Conservation (phyloP, 768 basidiomycete genomes). For the Rhodotorula diobovata region DNA sequence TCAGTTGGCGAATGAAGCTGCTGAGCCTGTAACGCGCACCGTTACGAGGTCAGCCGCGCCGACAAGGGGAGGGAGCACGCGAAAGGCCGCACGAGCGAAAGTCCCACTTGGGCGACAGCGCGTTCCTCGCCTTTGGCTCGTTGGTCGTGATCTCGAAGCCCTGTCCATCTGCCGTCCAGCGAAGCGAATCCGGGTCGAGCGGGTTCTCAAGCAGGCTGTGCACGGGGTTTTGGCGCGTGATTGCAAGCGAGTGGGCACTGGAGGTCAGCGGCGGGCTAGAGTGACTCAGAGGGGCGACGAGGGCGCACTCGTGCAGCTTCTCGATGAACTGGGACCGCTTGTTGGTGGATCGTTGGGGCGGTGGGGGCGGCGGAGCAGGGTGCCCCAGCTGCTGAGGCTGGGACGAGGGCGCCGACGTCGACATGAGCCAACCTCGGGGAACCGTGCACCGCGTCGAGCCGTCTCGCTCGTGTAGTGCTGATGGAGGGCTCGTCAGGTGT, state of each 20-base stretch:
- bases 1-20: constrained; percentile 33
- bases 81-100: constrained; percentile 23
- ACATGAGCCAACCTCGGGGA: too few species aligned
- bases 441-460: too few species aligned
- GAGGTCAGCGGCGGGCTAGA: not conserved
- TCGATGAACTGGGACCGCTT: constrained; percentile 29
- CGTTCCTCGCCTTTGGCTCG: constrained; percentile 11
- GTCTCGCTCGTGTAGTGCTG: too few species aligned
- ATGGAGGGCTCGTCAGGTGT: too few species aligned
- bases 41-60: too few species aligned
- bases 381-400: too few species aligned
- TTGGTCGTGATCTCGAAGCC: constrained; percentile 28
- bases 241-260: not conserved
- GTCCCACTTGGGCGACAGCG: constrained; percentile 21
- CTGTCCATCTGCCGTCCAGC: constrained; percentile 8
- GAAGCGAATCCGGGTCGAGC: constrained; percentile 8
- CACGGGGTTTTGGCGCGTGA: not conserved
- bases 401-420: too few species aligned
- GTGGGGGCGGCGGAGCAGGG: too few species aligned
- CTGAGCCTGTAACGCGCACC: constrained; percentile 8
- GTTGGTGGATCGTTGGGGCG: too few species aligned
- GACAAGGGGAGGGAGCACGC: too few species aligned
- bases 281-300: not conserved
- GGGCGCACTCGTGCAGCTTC: constrained; percentile 21
- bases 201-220: constrained; percentile 31